Evolutionary conservation across 129 eudicot species (phyloP), one percentile per base, ranked within the genome.

Genomic region (Chrysanthemum lavandulifolium): DNA sequence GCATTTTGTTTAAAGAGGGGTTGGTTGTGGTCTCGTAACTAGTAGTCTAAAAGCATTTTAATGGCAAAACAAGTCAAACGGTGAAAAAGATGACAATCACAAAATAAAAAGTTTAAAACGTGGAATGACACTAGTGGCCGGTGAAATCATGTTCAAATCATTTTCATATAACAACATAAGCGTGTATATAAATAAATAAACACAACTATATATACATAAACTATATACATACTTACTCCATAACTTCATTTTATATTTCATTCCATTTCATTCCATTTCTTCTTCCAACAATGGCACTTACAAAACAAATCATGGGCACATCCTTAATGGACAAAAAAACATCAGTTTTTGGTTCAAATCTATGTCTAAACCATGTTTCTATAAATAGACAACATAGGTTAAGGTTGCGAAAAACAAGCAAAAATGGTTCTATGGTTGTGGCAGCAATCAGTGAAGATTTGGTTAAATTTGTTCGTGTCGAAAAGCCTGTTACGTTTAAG

Each of bases 391-490:
- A 13, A 76, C 60, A 31, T 61, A 69, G 74, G 9, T 63, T 68
- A 81, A 87, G 13, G 19, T 62, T 61, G 68, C 73, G 57, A n/a
- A 72, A 48, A 27, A 47, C 7, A 13, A 10, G 49, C 23, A 69
- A 65, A 10, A 52, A 71, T 23, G 45, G 45, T 15, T 58, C 50
- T 51, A 62, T 72, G 47, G 86, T 82, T n/a, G 75, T 82, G 69
- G 97, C 96, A 27, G 96, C 97, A 10, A 78, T 90, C 4, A 94
- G 91, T 68, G 97, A 94, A 82, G 88, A 90, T 78, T 79, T 90
- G 82, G 84, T 80, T n/a, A 81, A 78, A 68, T 73, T 82, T 1
- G 87, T 79, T 68, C 76, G 89, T 3, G 62, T 66, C 13, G 95
- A 91, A 61, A 84, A 84, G 48, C 74, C 97, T 3, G 93, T 86